Conservation (phyloP, 495 filamentous ascomycete species). For the Aspergillus avenaceus region DNA sequence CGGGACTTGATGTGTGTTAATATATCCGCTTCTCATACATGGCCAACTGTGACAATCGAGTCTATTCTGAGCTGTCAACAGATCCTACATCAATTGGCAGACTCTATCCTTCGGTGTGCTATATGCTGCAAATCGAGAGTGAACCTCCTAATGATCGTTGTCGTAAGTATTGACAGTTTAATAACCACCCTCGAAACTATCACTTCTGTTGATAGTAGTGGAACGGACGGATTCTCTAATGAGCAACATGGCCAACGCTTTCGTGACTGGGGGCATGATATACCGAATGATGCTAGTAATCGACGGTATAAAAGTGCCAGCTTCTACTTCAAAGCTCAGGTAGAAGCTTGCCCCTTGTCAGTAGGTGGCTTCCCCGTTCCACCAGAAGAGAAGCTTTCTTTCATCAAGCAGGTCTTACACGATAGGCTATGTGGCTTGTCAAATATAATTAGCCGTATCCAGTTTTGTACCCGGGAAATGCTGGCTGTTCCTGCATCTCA, state of each 20-base stretch:
- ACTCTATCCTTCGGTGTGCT: slow-evolving; percentile 28
- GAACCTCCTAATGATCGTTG: slow-evolving; percentile 31
- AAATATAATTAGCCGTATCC: slow-evolving; percentile 23
- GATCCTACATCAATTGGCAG: slow-evolving; percentile 23
- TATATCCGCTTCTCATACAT: slow-evolving; percentile 11
- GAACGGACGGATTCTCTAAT: slow-evolving; percentile 11
- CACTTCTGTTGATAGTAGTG: slow-evolving; percentile 12
- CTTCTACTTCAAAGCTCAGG: slow-evolving; percentile 16
- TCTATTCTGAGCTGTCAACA: slow-evolving; percentile 27
- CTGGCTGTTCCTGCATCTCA: slow-evolving; percentile 15
- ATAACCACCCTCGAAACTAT: slow-evolving; percentile 25
- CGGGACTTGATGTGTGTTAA: slow-evolving; percentile 19
- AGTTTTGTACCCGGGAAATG: slow-evolving; percentile 24
- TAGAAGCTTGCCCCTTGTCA: slow-evolving; percentile 26
- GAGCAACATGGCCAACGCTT: slow-evolving; percentile 7
- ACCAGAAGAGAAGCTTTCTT: slow-evolving; percentile 28
- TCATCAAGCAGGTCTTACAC: slow-evolving; percentile 31
- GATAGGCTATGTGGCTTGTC: slow-evolving; percentile 23
- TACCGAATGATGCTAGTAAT: neutral
- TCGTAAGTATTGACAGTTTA: slow-evolving; percentile 33
- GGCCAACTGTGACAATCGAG: slow-evolving; percentile 23
- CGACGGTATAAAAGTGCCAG: slow-evolving; percentile 7
- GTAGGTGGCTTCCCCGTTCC: slow-evolving; percentile 30
- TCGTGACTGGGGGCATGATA: slow-evolving; percentile 5
- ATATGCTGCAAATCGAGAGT: slow-evolving; percentile 25